A percentile compares a stretch with the other conserved stretches of the same genome.
Conservation (phyloP, 78 protist species). For the Guillardia theta region DNA sequence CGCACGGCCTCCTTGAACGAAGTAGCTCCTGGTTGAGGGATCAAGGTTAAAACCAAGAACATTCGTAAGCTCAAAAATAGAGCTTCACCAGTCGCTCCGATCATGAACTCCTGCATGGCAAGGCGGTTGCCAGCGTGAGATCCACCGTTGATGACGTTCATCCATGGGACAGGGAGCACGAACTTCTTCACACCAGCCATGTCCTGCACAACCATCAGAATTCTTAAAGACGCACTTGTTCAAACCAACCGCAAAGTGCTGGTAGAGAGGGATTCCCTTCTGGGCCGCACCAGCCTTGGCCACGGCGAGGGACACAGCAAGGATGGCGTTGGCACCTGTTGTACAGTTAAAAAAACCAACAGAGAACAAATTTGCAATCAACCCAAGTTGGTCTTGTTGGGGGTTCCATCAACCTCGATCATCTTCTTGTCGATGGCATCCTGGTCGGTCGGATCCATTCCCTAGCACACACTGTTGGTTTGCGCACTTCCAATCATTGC, state of each 20-base stretch:
- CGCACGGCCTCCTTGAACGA: constrained; percentile 23
- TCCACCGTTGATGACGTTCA: constrained; percentile 99
- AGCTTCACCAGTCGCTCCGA: constrained; percentile 86
- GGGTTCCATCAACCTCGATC: constrained; percentile 91
- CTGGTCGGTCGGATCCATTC: constrained; percentile 81
- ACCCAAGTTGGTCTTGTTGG: constrained; percentile 90
- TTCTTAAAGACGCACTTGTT: no score
- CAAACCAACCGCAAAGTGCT: constrained; percentile 80
- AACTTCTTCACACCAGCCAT: constrained; percentile 76
- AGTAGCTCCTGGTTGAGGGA: neutral
- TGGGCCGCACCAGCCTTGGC: constrained; percentile 95
- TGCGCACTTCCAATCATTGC: neutral
- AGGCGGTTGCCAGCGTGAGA: constrained; percentile 97
- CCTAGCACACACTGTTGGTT: constrained; percentile 29
- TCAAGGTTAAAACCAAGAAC: neutral
- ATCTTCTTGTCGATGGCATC: constrained; percentile 86
- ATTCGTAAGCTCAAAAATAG: neutral
- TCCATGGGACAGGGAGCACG: constrained; percentile 90
- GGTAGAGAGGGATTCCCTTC: constrained; percentile 90
- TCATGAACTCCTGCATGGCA: constrained; percentile 97
- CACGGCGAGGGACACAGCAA: constrained; percentile 96
- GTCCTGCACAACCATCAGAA: no score
- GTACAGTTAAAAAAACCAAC: neutral
- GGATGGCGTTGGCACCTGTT: constrained; percentile 99
- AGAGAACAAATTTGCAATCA: neutral